These are phyloP conservation scores for Diaporthe sp. DNA, from an alignment of 2,329 filamentous ascomycete genomes.

Conservation along the genomic window DNA sequence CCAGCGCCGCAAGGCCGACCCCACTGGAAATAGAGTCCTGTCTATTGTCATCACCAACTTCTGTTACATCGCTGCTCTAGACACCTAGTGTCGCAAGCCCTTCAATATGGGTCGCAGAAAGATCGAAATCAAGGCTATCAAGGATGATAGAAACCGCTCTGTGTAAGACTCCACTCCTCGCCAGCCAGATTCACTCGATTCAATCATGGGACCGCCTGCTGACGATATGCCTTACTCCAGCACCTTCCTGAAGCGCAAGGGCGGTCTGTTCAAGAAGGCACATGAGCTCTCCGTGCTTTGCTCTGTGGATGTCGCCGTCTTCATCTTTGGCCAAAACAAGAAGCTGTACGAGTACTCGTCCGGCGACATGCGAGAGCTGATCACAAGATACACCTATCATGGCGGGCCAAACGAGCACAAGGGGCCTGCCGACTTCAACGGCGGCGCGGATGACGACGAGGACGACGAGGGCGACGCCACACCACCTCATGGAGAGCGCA, in stretches of 20 bases:
- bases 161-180: conserved; percentile 75
- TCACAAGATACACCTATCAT: conserved; percentile 92
- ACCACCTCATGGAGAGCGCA: conserved; percentile 76
- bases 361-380: conserved; percentile 90
- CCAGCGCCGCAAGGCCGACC: conserved; percentile 39
- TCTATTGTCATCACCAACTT: conserved; percentile 31
- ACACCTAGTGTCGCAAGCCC: conserved; percentile 30
- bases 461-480: conserved; percentile 83
- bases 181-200: background rate
- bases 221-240: conserved; percentile 59
- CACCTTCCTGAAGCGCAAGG: conserved; percentile 98
- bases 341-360: conserved; percentile 99
- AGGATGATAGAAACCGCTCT: conserved; percentile 96
- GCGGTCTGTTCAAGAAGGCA: conserved; percentile 98
- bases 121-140: conserved; percentile 99
- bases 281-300: conserved; percentile 98
- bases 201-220: conserved; percentile 18
- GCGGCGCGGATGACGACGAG: conserved; percentile 88
- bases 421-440: conserved; percentile 91
- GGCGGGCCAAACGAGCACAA: conserved; percentile 96
- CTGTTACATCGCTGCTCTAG: conserved; percentile 35
- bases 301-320: conserved; percentile 97
- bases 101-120: conserved; percentile 92
- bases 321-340: conserved; percentile 99
- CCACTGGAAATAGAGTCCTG: conserved; percentile 38